phyloP scores from a whole-genome alignment of 2,329 filamentous ascomycete genomes.

The Pseudohalonectria lignicola region DNA sequence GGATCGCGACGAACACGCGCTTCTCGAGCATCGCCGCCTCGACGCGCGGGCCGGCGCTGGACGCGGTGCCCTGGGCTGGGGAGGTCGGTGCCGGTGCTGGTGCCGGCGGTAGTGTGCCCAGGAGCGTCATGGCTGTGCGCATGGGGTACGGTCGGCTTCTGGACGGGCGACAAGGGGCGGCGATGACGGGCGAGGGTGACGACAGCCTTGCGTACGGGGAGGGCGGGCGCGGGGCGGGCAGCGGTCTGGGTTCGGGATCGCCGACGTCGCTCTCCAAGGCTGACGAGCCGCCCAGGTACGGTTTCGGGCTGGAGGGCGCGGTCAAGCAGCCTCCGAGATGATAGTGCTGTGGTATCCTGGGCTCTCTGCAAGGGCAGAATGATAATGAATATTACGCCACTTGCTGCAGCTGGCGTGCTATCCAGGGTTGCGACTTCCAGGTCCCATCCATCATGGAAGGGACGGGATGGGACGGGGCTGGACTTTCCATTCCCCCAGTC shows the following conservation, averaged over 20 bases:
- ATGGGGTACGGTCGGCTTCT: conserved; percentile 13
- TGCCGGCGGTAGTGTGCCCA: conserved; percentile 8
- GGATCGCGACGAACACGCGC: conserved; percentile 22
- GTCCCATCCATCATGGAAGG: too few relatives aligned
- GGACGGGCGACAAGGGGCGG: not conserved
- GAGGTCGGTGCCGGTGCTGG: not conserved
- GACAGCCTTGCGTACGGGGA: not conserved
- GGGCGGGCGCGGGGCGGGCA: not conserved
- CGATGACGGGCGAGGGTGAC: not conserved
- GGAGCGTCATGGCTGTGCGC: conserved; percentile 9
- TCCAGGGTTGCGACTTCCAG: too few relatives aligned
- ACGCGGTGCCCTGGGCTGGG: conserved; percentile 17
- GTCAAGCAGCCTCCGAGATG: not conserved
- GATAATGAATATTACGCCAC: too few relatives aligned
- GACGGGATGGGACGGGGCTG: too few relatives aligned
- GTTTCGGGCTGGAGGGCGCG: conserved; percentile 2
- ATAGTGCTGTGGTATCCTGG: too few relatives aligned
- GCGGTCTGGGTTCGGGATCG: not conserved
- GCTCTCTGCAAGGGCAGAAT: too few relatives aligned
- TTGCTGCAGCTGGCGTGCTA: too few relatives aligned
- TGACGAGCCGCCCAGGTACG: not conserved
- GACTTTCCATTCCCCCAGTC: too few relatives aligned
- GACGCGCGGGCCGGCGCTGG: conserved; percentile 26
- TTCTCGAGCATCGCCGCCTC: conserved; percentile 30
- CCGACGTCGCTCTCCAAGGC: not conserved